Evolutionary conservation across 805 yeast genomes (phyloP).

Genomic region (Metschnikowia arizonensis): DNA sequence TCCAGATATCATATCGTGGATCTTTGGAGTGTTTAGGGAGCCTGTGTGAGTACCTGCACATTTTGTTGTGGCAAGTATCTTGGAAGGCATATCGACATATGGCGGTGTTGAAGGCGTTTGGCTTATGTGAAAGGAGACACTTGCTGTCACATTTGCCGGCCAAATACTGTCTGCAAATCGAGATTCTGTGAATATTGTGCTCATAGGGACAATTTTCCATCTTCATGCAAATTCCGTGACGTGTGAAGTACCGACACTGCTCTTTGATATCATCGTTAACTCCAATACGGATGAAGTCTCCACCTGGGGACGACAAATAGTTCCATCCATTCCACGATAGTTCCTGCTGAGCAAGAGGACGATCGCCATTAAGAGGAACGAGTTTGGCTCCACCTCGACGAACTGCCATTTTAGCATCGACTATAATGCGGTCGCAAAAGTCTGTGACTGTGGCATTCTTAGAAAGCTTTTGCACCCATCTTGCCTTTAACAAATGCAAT

Average conservation of each 20-base stretch:
- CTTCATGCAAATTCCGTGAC: slow-evolving; percentile 51
- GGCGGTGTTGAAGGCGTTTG: slow-evolving; percentile 55
- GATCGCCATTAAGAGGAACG: slow-evolving; percentile 31
- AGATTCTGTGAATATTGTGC: slow-evolving; percentile 49
- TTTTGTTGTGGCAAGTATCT: slow-evolving; percentile 34
- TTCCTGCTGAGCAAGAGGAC: slow-evolving; percentile 12
- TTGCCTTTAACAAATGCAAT: slow-evolving; percentile 4
- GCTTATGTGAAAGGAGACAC: slow-evolving; percentile 56
- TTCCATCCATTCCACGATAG: slow-evolving; percentile 30
- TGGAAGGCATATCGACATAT: slow-evolving; percentile 28
- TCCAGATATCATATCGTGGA: slow-evolving; percentile 35
- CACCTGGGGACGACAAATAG: slow-evolving; percentile 8
- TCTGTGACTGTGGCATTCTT: slow-evolving; percentile 36
- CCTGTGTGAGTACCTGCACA: slow-evolving; percentile 49
- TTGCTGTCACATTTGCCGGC: slow-evolving; percentile 45
- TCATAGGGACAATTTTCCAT: slow-evolving; percentile 48
- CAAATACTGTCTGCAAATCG: slow-evolving; percentile 51
- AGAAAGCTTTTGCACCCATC: slow-evolving; percentile 16
- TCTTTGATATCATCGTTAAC: slow-evolving; percentile 9
- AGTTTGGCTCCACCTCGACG: slow-evolving; percentile 19
- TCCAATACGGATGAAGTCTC: slow-evolving; percentile 5
- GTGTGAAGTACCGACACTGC: slow-evolving; percentile 34
- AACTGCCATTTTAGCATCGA: slow-evolving; percentile 19
- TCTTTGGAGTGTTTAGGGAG: slow-evolving; percentile 47
- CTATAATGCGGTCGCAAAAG: slow-evolving; percentile 42